Evolutionary conservation across 2,329 filamentous ascomycete genomes (phyloP), one percentile per base, ranked within the genome.

Genomic region (Bretziella fagacearum): DNA sequence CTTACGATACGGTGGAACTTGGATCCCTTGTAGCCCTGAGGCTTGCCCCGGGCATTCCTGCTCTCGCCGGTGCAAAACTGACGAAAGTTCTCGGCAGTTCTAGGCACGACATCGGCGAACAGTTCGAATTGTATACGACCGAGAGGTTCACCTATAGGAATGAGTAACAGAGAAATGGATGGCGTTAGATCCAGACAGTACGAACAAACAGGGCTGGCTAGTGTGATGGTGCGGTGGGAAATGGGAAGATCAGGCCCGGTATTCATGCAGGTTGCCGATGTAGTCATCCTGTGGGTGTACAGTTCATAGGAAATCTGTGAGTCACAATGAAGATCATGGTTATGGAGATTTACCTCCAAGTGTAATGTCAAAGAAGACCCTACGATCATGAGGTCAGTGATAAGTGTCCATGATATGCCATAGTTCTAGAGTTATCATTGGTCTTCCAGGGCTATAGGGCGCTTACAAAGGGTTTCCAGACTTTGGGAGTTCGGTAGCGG

Each of bases 51-150:
- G 44, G 73, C 63, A 58, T 83, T 83, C 65, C 86, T 93, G 54
- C 74, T 79, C 68, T 96, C 89, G 56, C 91, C 91, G 0, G 89
- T 96, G 66, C 87, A 95, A 66, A 94, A 94, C 59, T 93, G 85
- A 40, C 87, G 83, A 62, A 98, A 96, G 68, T 96, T 96, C 63
- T 96, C 91, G 25, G 86, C 84, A 6, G 91, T 96, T 57, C 79
- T 80, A 53, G 87, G 86, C 0, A 85, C 82, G 18, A 81, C 70
- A 63, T 93, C 74, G 52, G 79, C 77, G 69, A 91, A 95, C 52
- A 98, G 76, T 64, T 95, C 84, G 62, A 94, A 86, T 54, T 83
- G 87, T 58, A 94, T 77, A 49, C 86, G 79, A 53, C 87, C 87
- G 13, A 94, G 73, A 2, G 84, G 79, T 58, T 93, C 84, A 52